Evolutionary conservation across 1,284 basidiomycete species (phyloP).

Genomic region (Sporisorium graminicola): DNA sequence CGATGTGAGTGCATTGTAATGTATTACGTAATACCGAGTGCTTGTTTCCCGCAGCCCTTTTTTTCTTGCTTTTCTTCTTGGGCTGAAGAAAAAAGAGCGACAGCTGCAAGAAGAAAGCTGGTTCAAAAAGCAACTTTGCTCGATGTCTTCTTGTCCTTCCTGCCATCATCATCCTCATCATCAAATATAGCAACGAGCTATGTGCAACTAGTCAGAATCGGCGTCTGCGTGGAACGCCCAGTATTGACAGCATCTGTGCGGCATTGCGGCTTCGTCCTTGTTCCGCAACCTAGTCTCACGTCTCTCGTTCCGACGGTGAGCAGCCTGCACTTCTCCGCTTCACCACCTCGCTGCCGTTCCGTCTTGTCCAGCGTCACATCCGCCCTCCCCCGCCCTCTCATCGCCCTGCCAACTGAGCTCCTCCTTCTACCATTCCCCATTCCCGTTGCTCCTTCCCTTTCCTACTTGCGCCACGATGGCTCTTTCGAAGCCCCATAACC

Average conservation of each 20-base stretch:
- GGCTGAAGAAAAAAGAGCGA: background rate
- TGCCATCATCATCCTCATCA: conserved; percentile 1
- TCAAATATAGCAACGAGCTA: background rate
- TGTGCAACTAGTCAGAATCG: background rate
- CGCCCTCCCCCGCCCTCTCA: background rate
- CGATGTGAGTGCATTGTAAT: background rate
- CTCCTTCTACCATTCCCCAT: background rate
- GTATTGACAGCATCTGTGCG: background rate
- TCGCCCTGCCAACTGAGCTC: background rate
- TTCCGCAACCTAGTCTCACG: background rate
- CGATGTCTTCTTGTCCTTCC: background rate
- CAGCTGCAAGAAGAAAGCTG: conserved; percentile 1
- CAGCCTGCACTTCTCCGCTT: no score
- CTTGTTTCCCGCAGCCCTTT: background rate
- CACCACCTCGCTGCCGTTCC: background rate
- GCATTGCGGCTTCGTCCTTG: background rate
- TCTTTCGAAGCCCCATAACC: conserved; percentile 55
- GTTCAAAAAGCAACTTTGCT: background rate
- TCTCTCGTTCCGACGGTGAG: no score
- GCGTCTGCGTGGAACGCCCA: no score
- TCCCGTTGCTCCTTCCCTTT: background rate
- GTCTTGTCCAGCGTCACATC: background rate
- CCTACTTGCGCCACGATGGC: conserved; percentile 15
- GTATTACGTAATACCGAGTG: conserved; percentile 7
- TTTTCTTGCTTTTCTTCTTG: background rate